Conservation (phyloP, 495 filamentous ascomycete genomes). For the Hypoxylon rickii region DNA sequence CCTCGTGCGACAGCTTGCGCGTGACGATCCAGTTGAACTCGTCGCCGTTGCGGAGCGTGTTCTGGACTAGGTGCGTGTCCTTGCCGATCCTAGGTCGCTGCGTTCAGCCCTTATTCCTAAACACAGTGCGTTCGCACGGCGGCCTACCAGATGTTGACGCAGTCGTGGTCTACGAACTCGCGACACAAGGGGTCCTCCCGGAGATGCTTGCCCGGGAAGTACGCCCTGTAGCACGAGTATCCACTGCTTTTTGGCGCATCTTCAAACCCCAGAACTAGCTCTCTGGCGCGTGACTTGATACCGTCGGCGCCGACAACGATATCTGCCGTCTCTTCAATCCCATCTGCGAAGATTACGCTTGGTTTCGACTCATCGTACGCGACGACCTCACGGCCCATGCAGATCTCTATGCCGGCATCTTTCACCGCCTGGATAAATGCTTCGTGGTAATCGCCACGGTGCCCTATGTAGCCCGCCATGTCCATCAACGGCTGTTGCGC, state of each 20-base stretch:
- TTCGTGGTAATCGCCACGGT: conserved; percentile 58
- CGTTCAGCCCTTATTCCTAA: neutral
- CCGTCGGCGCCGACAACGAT: conserved; percentile 46
- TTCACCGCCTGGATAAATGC: conserved; percentile 55
- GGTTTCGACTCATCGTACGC: conserved; percentile 51
- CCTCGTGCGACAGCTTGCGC: conserved; percentile 45
- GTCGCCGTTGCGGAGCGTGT: conserved; percentile 52
- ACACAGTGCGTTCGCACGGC: neutral
- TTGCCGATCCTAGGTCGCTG: conserved; percentile 45
- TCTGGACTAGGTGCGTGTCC: conserved; percentile 54
- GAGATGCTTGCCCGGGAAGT: conserved; percentile 50
- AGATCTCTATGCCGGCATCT: conserved; percentile 53
- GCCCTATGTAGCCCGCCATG: conserved; percentile 60
- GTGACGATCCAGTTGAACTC: conserved; percentile 60
- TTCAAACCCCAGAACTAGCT: conserved; percentile 50
- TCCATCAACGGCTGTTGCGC: conserved; percentile 61
- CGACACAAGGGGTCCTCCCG: conserved; percentile 49
- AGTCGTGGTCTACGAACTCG: conserved; percentile 52
- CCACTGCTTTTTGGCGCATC: conserved; percentile 55
- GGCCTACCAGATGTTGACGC: conserved; percentile 54
- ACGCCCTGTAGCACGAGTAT: conserved; percentile 55
- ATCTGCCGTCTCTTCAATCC: conserved; percentile 37
- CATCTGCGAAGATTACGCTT: conserved; percentile 46
- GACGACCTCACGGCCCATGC: conserved; percentile 53
- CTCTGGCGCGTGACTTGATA: conserved; percentile 51